phyloP scores from a whole-genome alignment of 495 filamentous ascomycete species.

The Aspergillus bridgeri region DNA sequence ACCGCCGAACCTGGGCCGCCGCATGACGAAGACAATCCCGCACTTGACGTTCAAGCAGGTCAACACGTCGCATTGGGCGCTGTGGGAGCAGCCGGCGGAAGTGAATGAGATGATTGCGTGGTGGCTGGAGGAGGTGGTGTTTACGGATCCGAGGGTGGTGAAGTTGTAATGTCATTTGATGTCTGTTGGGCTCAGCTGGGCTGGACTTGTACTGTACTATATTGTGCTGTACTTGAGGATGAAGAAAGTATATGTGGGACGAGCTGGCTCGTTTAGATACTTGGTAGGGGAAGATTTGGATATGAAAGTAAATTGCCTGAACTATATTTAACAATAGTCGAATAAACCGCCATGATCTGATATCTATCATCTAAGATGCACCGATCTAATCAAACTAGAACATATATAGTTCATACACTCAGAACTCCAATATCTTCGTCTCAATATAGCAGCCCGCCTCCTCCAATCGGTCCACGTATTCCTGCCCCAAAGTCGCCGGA shows the following conservation, averaged over 20 bases:
- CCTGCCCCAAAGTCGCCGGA: slow-evolving; percentile 76
- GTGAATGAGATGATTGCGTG: slow-evolving; percentile 44
- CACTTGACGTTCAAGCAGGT: slow-evolving; percentile 57
- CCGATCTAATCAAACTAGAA: too few species aligned
- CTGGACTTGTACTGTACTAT: not conserved
- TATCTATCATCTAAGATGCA: too few species aligned
- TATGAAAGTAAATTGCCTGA: not conserved
- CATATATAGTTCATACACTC: slow-evolving; percentile 2
- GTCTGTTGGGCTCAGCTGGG: not conserved
- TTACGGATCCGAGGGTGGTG: slow-evolving; percentile 16
- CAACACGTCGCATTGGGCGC: slow-evolving; percentile 65
- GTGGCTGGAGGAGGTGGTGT: slow-evolving; percentile 46
- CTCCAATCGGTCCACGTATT: slow-evolving; percentile 67
- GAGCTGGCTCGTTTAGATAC: not conserved
- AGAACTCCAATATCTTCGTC: slow-evolving; percentile 37
- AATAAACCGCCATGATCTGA: too few species aligned
- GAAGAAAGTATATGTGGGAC: too few species aligned
- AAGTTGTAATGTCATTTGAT: slow-evolving; percentile 18
- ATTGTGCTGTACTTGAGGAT: not conserved
- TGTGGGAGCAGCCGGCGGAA: slow-evolving; percentile 61
- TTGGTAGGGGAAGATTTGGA: not conserved
- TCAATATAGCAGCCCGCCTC: slow-evolving; percentile 63
- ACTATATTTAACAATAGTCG: not conserved
- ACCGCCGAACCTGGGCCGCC: slow-evolving; percentile 59
- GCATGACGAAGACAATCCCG: slow-evolving; percentile 64